Evolutionary conservation across 2,329 filamentous ascomycete species (phyloP).

Genomic region (Esteya vermicola): DNA sequence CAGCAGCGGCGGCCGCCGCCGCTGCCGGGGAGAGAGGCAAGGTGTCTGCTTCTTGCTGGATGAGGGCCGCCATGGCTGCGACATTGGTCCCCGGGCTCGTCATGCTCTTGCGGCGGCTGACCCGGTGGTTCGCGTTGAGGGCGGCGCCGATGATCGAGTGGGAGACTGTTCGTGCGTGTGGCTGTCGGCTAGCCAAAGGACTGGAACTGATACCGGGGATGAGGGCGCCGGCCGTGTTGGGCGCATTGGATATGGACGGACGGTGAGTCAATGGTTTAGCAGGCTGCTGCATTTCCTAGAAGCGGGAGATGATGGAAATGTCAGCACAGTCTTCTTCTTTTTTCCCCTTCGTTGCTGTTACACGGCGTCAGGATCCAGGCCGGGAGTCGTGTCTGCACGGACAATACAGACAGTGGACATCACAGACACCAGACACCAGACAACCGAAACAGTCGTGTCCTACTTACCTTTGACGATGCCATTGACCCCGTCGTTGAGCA

Average conservation of each 20-base stretch:
- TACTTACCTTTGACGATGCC: conserved; percentile 16
- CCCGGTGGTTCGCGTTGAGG: conserved; percentile 68
- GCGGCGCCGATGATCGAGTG: conserved; percentile 56
- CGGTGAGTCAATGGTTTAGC: conserved; percentile 54
- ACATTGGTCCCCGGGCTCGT: conserved; percentile 60
- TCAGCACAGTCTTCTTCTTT: background rate
- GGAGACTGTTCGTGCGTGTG: conserved; percentile 62
- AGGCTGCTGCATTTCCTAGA: conserved; percentile 48
- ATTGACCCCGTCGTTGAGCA: conserved; percentile 12
- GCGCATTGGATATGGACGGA: conserved; percentile 40
- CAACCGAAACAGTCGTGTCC: too few species aligned
- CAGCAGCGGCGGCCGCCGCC: too few species aligned
- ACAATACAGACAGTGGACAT: too few species aligned
- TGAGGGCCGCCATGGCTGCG: conserved; percentile 59
- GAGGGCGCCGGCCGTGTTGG: conserved; percentile 22
- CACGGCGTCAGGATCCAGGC: background rate
- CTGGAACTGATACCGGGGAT: conserved; percentile 36
- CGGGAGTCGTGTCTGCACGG: too few species aligned
- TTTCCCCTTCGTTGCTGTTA: background rate
- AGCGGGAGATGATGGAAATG: background rate
- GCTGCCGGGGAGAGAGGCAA: too few species aligned
- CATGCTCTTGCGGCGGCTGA: conserved; percentile 89
- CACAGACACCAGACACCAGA: too few species aligned
- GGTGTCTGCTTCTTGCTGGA: conserved; percentile 53
- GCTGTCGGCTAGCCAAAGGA: conserved; percentile 43